Evolutionary conservation across 2,329 filamentous ascomycete genomes (phyloP), one percentile per base, ranked within the genome.

Genomic region (Penicillium sp.): DNA sequence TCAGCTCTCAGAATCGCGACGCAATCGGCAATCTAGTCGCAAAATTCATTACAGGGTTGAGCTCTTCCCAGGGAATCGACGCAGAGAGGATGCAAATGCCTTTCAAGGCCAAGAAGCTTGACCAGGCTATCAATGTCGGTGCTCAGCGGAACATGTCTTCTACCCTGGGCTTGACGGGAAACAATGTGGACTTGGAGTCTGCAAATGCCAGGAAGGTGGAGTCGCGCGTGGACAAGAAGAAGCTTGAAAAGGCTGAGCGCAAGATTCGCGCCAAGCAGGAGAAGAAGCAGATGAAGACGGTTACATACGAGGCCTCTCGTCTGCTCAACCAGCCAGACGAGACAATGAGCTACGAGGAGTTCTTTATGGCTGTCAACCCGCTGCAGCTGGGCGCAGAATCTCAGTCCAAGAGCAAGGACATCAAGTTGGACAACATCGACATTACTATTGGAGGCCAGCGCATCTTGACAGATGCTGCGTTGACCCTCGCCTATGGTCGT

Each of bases 361-460:
- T 98, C 74, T 98, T 95, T 80, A 97, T 98, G 93, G 86, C 89
- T 44, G 93, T 98, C 75, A 98, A 98, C 70, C 93, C 93, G 51
- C 79, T 98, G 53, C 91, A 97, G 67, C 64, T 97, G 50, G 91
- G 89, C 44, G 74, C 77, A 18, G 82, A 78, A 56, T 69, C 80
- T 46, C 70, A 84, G 49, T 79, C 84, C 26, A 98, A 97, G 83
- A 95, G 90, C 70, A 98, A 98, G 77, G 93, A 98, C 67, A 90
- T 98, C 77, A 98, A 97, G 75, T 77, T 98, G 58, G 93, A 98
- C 71, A 89, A 87, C 60, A 89, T 95, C 65, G 93, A 98, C 69
- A 87, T 98, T 44, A 86, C 89, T 35, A 96, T 98, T 63, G 84
- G 87, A 52, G 91, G 91, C 46, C 78, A 82, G 63, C 84, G 93